Percentiles rank a stretch among this genome's conserved stretches.
Evolutionary conservation across 2,329 filamentous ascomycete species (phyloP).

Genomic region (Trichophaea hybrida): DNA sequence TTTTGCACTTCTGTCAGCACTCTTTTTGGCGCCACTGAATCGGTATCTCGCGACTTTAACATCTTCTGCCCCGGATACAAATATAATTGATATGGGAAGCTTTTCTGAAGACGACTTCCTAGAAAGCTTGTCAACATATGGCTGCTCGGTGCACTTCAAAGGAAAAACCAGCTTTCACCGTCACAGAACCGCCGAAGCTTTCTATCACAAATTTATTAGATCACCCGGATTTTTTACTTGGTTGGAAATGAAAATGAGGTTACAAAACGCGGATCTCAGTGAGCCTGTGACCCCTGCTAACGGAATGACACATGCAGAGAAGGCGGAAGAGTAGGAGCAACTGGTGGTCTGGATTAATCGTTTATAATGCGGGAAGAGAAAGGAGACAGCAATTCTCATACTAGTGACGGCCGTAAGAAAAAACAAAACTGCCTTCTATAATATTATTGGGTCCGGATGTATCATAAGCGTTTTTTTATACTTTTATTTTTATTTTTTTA

Average conservation of each 20-base stretch:
- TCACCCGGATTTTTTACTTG: conserved; percentile 27
- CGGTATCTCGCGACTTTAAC: conserved; percentile 26
- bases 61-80: conserved; percentile 7
- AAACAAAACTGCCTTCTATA: too few relatives aligned
- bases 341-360: too few relatives aligned
- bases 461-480: too few relatives aligned
- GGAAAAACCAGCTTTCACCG: conserved; percentile 27
- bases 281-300: too few relatives aligned
- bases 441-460: too few relatives aligned
- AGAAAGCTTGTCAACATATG: conserved; percentile 24
- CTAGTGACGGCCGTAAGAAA: too few relatives aligned
- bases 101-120: conserved; percentile 27
- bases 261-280: conserved; percentile 12
- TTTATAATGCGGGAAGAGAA: neutral
- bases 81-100: conserved; percentile 25
- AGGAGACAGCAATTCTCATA: neutral
- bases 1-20: conserved; percentile 25
- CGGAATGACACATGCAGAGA: too few relatives aligned
- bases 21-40: conserved; percentile 26
- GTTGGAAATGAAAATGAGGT: conserved; percentile 27
- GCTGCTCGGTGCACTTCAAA: conserved; percentile 27
- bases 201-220: conserved; percentile 27
- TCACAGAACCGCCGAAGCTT: conserved; percentile 24
- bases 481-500: too few relatives aligned
- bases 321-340: too few relatives aligned